Evolutionary conservation across 2,329 filamentous ascomycete genomes (phyloP).

Genomic region (Trichoderma cornu-damae): DNA sequence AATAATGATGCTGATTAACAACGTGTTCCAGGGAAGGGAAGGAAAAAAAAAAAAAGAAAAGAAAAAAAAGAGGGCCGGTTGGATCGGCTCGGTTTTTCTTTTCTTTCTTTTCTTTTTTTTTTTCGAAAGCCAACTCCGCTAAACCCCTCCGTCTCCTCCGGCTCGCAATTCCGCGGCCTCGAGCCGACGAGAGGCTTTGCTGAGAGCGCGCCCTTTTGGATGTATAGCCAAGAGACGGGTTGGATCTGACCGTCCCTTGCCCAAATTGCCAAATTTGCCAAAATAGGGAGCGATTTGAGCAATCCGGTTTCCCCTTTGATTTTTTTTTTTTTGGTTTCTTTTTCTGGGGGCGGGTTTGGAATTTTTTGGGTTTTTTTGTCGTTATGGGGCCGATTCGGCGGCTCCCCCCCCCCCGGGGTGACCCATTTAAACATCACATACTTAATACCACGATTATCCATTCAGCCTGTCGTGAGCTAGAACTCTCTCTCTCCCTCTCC

Average conservation of each 20-base stretch:
- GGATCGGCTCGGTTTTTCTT: no score
- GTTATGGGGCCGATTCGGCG: not conserved
- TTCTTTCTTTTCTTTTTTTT: no score
- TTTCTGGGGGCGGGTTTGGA: not conserved
- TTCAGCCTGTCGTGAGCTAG: not conserved
- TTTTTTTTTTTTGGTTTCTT: not conserved
- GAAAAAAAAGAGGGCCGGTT: no score
- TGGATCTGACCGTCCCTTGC: not conserved
- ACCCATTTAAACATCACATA: not conserved
- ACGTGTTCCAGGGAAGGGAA: no score
- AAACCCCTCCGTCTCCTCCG: no score
- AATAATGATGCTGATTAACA: no score
- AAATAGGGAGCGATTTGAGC: not conserved
- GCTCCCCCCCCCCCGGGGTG: not conserved
- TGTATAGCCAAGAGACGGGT: not conserved
- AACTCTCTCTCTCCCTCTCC: not conserved
- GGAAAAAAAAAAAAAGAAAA: no score
- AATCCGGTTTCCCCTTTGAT: not conserved
- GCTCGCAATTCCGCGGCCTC: no score
- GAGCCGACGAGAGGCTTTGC: not conserved
- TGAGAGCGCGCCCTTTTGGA: not conserved
- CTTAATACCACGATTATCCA: not conserved
- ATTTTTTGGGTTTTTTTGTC: not conserved
- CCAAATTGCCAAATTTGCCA: conserved; percentile 1
- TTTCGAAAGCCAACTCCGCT: no score